Conservation (phyloP, 2,329 filamentous ascomycete species). For the Chrysoporthe puriensis region DNA sequence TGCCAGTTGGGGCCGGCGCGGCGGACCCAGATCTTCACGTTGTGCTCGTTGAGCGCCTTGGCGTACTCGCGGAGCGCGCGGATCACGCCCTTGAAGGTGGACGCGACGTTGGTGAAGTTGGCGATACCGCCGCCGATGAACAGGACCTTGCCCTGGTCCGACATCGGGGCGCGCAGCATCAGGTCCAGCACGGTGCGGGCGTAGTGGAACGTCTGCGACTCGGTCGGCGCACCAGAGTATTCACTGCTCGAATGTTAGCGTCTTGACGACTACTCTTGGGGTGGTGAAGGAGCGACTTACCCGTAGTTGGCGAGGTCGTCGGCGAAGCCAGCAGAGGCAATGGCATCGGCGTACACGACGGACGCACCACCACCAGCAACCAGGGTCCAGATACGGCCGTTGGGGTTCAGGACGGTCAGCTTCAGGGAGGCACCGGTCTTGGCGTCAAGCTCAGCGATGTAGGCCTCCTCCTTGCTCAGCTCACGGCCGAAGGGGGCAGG, state of each 20-base stretch:
- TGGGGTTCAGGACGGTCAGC: slow-evolving; percentile 91
- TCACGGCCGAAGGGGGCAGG: slow-evolving; percentile 98
- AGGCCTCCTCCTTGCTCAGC: slow-evolving; percentile 97
- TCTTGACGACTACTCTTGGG: background rate
- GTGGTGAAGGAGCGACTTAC: slow-evolving; percentile 7
- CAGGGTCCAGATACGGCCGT: slow-evolving; percentile 94
- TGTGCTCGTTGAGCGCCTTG: slow-evolving; percentile 87
- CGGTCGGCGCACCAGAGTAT: slow-evolving; percentile 97
- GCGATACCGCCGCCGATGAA: slow-evolving; percentile 99
- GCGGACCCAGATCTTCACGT: slow-evolving; percentile 95
- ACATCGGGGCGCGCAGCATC: slow-evolving; percentile 87
- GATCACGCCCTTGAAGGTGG: slow-evolving; percentile 99
- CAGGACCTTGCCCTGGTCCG: slow-evolving; percentile 92
- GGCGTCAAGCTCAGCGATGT: slow-evolving; percentile 97
- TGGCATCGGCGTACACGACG: slow-evolving; percentile 98
- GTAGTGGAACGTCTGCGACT: slow-evolving; percentile 99
- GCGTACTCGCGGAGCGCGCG: slow-evolving; percentile 90
- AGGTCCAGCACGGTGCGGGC: slow-evolving; percentile 95
- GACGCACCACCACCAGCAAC: slow-evolving; percentile 99
- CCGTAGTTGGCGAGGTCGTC: slow-evolving; percentile 97
- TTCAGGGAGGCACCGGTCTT: slow-evolving; percentile 99
- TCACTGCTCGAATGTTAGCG: slow-evolving; percentile 56
- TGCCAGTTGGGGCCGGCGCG: slow-evolving; percentile 97
- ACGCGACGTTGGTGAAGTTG: slow-evolving; percentile 99
- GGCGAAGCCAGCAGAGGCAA: slow-evolving; percentile 93